Evolutionary conservation across 2,329 filamentous ascomycete genomes (phyloP).

Genomic region (Diaporthe citri): DNA sequence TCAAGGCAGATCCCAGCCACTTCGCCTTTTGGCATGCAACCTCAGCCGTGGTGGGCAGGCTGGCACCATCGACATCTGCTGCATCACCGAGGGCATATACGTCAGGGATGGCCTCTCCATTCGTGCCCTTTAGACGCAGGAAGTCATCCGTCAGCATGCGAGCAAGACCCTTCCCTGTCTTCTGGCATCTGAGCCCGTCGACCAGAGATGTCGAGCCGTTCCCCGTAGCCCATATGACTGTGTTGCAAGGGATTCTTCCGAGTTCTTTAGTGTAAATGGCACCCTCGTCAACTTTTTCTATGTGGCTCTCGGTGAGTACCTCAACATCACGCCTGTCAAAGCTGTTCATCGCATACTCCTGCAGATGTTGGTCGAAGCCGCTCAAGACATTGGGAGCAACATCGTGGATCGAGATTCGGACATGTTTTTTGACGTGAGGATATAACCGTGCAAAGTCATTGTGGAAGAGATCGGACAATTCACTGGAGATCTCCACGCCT

Average conservation of each 20-base stretch:
- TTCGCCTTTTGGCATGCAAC: conserved; percentile 38
- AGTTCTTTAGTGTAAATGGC: conserved; percentile 36
- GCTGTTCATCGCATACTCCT: conserved; percentile 39
- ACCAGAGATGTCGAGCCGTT: conserved; percentile 32
- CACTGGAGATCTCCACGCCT: conserved; percentile 36
- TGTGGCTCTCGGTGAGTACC: conserved; percentile 35
- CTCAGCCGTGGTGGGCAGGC: conserved; percentile 37
- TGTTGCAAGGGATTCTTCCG: conserved; percentile 23
- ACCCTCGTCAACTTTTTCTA: conserved; percentile 31
- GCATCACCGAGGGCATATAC: conserved; percentile 37
- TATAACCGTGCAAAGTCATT: conserved; percentile 34
- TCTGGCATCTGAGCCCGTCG: conserved; percentile 29
- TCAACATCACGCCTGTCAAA: conserved; percentile 35
- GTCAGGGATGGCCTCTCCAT: conserved; percentile 5
- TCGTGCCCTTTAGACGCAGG: conserved; percentile 12
- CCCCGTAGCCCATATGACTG: conserved; percentile 34
- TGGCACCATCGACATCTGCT: conserved; percentile 33
- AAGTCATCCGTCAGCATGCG: conserved; percentile 35
- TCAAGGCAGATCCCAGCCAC: conserved; percentile 35
- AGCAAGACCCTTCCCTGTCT: conserved; percentile 28
- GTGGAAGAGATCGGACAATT: conserved; percentile 36
- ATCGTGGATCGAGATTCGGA: conserved; percentile 36
- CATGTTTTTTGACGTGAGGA: conserved; percentile 36
- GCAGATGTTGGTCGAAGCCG: conserved; percentile 35
- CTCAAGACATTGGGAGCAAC: conserved; percentile 33